A percentile compares a stretch with the other conserved stretches of the same genome.
phyloP scores from a whole-genome alignment of 805 yeast genomes.

The Kluyveromyces aestuarii region DNA sequence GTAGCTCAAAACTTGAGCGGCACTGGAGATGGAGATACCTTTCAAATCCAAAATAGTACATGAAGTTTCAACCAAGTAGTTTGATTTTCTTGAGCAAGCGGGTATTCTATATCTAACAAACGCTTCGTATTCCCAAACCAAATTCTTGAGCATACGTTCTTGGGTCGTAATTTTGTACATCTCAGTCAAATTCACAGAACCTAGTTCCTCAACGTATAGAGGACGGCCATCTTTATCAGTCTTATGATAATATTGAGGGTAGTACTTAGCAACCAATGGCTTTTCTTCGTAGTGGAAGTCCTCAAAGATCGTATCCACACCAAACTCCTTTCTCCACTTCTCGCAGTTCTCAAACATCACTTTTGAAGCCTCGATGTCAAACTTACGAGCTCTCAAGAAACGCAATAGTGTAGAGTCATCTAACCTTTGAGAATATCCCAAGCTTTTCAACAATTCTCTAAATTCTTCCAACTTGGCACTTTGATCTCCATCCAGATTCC shows the following conservation, averaged over 20 bases:
- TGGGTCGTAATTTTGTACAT: conserved; percentile 91
- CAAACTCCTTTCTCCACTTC: conserved; percentile 82
- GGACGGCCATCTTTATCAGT: conserved; percentile 97
- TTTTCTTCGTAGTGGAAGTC: conserved; percentile 94
- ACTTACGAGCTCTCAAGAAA: conserved; percentile 91
- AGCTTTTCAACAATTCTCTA: conserved; percentile 45
- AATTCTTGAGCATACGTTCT: conserved; percentile 90
- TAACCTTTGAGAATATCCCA: conserved; percentile 65
- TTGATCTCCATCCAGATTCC: conserved; percentile 66
- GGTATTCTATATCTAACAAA: conserved; percentile 79
- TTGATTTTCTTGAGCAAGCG: conserved; percentile 82
- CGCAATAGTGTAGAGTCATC: conserved; percentile 83
- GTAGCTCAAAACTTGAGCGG: conserved; percentile 76
- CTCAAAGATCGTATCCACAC: conserved; percentile 74
- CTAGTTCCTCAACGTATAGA: conserved; percentile 87
- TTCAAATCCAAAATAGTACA: conserved; percentile 94
- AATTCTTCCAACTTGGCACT: conserved; percentile 47
- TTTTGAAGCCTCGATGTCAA: conserved; percentile 69
- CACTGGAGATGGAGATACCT: conserved; percentile 81
- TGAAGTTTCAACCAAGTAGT: conserved; percentile 80
- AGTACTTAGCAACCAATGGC: conserved; percentile 75
- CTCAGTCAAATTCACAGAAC: conserved; percentile 79
- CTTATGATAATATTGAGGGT: conserved; percentile 97
- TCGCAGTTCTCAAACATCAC: conserved; percentile 84
- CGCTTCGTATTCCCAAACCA: conserved; percentile 96